Conservation (phyloP, 805 yeast species). For the Wickerhamomyces tratensis region DNA sequence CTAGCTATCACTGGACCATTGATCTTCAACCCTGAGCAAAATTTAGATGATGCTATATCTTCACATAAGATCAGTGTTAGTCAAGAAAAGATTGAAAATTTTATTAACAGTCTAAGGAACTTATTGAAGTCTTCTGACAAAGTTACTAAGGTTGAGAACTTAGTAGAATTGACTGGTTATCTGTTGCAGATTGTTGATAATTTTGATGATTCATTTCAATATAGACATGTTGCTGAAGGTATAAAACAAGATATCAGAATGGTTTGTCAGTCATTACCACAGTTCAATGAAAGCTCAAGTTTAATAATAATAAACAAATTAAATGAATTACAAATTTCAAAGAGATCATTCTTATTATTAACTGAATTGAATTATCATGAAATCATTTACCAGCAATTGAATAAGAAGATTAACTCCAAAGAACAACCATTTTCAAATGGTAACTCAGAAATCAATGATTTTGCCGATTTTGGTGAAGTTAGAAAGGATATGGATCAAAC, state of each 20-base stretch:
- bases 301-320: slow-evolving; percentile 2
- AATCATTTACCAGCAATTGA: too few species aligned
- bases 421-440: too few species aligned
- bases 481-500: slow-evolving; percentile 8
- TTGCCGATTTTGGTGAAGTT: slow-evolving; percentile 14
- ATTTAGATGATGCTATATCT: too few species aligned
- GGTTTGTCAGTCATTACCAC: slow-evolving; percentile 1
- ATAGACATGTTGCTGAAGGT: slow-evolving; percentile 9
- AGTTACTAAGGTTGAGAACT: too few species aligned
- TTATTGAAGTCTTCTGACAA: slow-evolving; percentile 2
- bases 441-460: slow-evolving; percentile 3
- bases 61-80: not conserved
- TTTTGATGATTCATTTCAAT: not conserved
- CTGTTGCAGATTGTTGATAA: not conserved
- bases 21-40: too few species aligned
- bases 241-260: slow-evolving; percentile 10
- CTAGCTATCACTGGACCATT: too few species aligned
- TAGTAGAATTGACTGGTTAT: slow-evolving; percentile 1
- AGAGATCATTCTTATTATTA: slow-evolving; percentile 6
- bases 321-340: slow-evolving; percentile 1
- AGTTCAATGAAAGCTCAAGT: not conserved
- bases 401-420: too few species aligned
- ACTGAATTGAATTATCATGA: too few species aligned
- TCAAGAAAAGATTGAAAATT: not conserved
- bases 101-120: slow-evolving; percentile 3